Percentiles rank a stretch among this genome's conserved stretches.
phyloP scores from a whole-genome alignment of 805 yeast species.

The Yarrowia divulgata region DNA sequence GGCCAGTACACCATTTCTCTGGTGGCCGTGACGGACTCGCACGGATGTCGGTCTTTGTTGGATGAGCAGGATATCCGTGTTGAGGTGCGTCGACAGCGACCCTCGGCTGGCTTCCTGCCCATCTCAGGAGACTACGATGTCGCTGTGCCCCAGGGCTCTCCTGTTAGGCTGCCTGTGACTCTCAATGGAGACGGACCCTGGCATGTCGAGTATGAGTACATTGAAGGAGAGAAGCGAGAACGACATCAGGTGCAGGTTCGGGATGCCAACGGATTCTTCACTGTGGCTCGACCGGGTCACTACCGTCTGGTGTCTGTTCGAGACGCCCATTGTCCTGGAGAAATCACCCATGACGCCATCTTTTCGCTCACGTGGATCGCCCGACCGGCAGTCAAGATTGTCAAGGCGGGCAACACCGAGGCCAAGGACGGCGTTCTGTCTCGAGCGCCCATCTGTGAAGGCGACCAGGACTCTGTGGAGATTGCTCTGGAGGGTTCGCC shows the following conservation, averaged over 20 bases:
- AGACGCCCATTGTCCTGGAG: constrained; percentile 63
- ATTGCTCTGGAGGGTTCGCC: constrained; percentile 54
- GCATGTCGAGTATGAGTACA: constrained; percentile 47
- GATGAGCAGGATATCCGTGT: constrained; percentile 68
- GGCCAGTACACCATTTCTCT: constrained; percentile 75
- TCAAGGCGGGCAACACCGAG: constrained; percentile 51
- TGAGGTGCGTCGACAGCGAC: constrained; percentile 73
- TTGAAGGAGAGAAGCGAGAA: constrained; percentile 37
- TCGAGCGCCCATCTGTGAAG: constrained; percentile 55
- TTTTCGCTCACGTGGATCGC: constrained; percentile 56
- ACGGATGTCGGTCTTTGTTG: constrained; percentile 77
- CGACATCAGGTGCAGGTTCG: constrained; percentile 32
- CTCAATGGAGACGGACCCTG: constrained; percentile 67
- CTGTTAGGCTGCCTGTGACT: constrained; percentile 64
- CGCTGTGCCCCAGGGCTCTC: constrained; percentile 61
- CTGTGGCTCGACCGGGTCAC: constrained; percentile 56
- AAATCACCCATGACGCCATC: constrained; percentile 50
- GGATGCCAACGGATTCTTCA: constrained; percentile 48
- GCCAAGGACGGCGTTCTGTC: constrained; percentile 43
- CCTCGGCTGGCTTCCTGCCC: constrained; percentile 60
- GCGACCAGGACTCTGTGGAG: constrained; percentile 58
- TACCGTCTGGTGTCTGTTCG: constrained; percentile 56
- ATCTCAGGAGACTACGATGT: constrained; percentile 50
- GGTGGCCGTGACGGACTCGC: constrained; percentile 72
- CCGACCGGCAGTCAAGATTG: constrained; percentile 56